Evolutionary conservation across 495 filamentous ascomycete species (phyloP), one percentile per base, ranked within the genome.

Genomic region (Hyaloscypha bicolor): DNA sequence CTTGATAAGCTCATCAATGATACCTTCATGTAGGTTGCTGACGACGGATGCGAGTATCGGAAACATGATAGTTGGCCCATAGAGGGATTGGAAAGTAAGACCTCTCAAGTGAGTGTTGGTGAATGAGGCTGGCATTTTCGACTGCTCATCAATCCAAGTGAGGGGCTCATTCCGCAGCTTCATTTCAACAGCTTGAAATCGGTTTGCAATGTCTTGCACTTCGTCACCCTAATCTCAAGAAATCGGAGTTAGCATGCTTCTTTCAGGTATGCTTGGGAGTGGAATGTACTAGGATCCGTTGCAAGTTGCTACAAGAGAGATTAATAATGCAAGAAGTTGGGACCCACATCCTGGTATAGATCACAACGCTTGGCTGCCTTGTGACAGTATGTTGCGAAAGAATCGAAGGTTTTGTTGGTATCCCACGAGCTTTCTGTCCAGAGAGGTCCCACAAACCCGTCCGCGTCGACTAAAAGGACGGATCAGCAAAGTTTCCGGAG

Each of bases 81-180:
- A 82, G 14, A 83, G 59, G 3, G 64, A 56, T 5, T 29, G 16
- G 62, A 82, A 81, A 6, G 80, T 69, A 9, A 81, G 6, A 37
- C 16, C 9, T 71, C 73, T 79, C 31, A 83, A 4, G 19, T 77
- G 64, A 29, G 69, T 68, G 22, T 72, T 68, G 12, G 72, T 75
- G 22, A 83, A 2, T 21, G 82, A 33, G 22, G 76, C 60, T 12
- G 82, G 82, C 6, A 73, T 66, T 35, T 76, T 77, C 1, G 64
- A 66, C 6, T 64, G 21, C 2, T 69, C 70, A 30, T 79, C 72
- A 2, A 79, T 73, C 9, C 87, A 81, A 0, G 81, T 77, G 1
- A 85, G 72, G 0, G 88, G 86, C 16, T 78, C 64, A 31, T 78
- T 76, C 56, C 79, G 71, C 0, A 88, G 68, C 8, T 71, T 55